phyloP scores from a whole-genome alignment of 169 alveolate genomes.

The Amoebophrya sp. region DNA sequence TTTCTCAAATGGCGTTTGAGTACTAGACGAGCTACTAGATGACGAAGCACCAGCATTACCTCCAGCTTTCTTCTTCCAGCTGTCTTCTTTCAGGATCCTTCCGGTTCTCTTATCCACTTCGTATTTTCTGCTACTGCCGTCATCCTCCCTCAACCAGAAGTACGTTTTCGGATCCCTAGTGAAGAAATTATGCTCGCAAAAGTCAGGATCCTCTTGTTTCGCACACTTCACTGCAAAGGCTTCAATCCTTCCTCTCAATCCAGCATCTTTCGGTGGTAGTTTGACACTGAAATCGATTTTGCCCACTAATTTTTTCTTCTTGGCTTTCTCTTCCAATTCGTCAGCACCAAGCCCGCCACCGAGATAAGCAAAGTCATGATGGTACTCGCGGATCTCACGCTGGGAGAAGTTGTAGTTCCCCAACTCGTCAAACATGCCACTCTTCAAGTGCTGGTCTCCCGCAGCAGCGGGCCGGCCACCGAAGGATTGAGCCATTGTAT shows the following conservation, averaged over 20 bases:
- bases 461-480: too few species aligned
- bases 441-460: too few species aligned
- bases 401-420: neutral
- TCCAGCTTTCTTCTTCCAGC: too few species aligned
- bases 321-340: neutral
- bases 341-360: neutral
- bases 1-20: neutral
- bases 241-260: neutral
- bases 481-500: too few species aligned
- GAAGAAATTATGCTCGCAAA: neutral
- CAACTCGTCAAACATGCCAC: neutral
- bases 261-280: neutral
- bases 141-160: neutral
- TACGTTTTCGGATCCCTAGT: neutral
- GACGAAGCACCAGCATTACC: too few species aligned
- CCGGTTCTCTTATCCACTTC: neutral
- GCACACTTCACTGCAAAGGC: neutral
- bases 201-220: neutral
- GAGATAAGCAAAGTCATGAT: neutral
- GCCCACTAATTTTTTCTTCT: neutral
- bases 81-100: neutral
- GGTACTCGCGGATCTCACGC: neutral
- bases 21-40: neutral
- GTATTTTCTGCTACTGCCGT: neutral
- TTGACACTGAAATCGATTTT: neutral